phyloP scores from a whole-genome alignment of 78 protist species.

The Mantamonas sphyraenae region DNA sequence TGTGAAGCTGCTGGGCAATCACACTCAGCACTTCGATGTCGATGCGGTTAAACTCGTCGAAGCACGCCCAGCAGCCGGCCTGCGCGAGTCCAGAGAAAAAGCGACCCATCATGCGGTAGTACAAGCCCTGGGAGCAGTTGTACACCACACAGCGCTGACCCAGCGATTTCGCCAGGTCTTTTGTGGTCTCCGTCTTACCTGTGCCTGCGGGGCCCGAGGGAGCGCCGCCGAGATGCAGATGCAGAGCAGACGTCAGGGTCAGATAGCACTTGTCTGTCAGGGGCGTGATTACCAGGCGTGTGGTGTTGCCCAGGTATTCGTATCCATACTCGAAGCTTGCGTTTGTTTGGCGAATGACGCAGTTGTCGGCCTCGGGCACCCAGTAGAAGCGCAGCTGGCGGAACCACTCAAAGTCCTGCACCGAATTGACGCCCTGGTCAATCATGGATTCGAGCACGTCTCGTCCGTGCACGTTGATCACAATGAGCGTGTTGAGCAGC shows the following conservation, averaged over 20 bases:
- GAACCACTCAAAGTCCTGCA: constrained; percentile 70
- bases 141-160: constrained; percentile 79
- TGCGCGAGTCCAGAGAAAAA: constrained; percentile 58
- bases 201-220: constrained; percentile 91
- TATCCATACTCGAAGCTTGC: constrained; percentile 60
- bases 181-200: constrained; percentile 78
- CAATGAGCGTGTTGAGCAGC: constrained; percentile 63
- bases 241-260: constrained; percentile 79
- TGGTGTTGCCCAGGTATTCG: constrained; percentile 86
- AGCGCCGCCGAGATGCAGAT: constrained; percentile 81
- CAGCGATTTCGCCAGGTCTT: constrained; percentile 75
- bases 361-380: constrained; percentile 26
- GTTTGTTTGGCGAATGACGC: constrained; percentile 44
- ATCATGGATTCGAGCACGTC: constrained; percentile 47
- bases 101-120: constrained; percentile 61
- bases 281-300: constrained; percentile 73
- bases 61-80: constrained; percentile 79
- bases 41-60: constrained; percentile 88
- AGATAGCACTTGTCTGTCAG: constrained; percentile 83
- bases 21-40: constrained; percentile 80
- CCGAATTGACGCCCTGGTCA: not conserved
- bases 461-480: constrained; percentile 75
- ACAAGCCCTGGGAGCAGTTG: constrained; percentile 72
- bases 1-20: constrained; percentile 72
- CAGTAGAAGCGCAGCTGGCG: constrained; percentile 77